A percentile compares a stretch with the other conserved stretches of the same genome.
phyloP scores from a whole-genome alignment of 495 filamentous ascomycete species.

The Daldinia concentrica region DNA sequence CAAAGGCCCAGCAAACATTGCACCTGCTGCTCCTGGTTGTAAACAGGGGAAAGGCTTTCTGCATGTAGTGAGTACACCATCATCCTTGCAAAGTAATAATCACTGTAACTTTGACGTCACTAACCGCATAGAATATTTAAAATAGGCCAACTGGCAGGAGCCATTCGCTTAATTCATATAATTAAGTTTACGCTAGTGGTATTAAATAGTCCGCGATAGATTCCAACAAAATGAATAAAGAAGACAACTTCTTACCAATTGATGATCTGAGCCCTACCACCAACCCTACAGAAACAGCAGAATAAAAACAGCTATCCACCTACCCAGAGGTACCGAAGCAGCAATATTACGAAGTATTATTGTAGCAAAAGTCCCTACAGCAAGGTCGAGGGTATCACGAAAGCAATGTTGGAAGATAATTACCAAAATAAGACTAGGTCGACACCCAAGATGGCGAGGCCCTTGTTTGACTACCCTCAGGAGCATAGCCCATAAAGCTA shows the following conservation, averaged over 20 bases:
- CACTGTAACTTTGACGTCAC: neutral
- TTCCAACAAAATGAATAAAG: too few species aligned
- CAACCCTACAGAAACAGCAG: neutral
- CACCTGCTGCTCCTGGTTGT: neutral
- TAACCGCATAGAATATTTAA: neutral
- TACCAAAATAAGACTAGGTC: too few species aligned
- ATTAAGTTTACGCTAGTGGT: too few species aligned
- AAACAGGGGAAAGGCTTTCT: neutral
- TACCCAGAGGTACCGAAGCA: neutral
- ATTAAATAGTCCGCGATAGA: too few species aligned
- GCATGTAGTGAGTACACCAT: neutral
- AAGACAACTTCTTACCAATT: too few species aligned
- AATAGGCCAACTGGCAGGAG: too few species aligned
- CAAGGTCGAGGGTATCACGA: neutral
- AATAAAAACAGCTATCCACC: neutral
- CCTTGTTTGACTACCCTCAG: neutral
- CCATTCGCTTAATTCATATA: too few species aligned
- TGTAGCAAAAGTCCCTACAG: neutral
- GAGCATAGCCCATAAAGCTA: too few species aligned
- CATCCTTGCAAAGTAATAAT: neutral
- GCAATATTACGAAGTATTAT: neutral
- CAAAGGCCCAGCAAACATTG: neutral
- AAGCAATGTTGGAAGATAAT: neutral
- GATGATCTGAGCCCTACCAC: too few species aligned
- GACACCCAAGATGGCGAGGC: neutral